Evolutionary conservation across 1,284 basidiomycete species (phyloP), one percentile per base, ranked within the genome.

Genomic region (Xanthoconium separans): DNA sequence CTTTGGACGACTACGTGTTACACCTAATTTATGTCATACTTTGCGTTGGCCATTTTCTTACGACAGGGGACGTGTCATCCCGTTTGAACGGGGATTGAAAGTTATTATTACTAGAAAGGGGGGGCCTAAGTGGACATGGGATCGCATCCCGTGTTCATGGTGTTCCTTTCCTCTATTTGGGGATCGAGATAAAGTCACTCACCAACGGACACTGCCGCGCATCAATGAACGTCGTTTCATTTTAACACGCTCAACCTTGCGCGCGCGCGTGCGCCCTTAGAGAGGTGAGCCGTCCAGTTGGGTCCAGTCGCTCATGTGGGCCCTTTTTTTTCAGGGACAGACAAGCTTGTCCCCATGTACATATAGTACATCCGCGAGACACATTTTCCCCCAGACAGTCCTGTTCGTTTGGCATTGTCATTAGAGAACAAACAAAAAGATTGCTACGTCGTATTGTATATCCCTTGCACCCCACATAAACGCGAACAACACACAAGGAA

Each of bases 371-470:
- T 56, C 43, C n/a, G n/a, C 16, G 24, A 31, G 13, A 1, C n/a
- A 7, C 8, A 9, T 7, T 15, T 39, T 13, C 52, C 62, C 62
- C 62, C 65, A 31, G 65, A 63, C 62, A 63, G 62, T 50, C 65
- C 34, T 18, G 12, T 33, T 47, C 12, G 33, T 22, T 39, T 36
- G 16, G 13, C 31, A 18, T 24, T 24, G 53, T 70, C 67, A 62
- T 71, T 63, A 65, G 49, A 16, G 33, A 47, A 60, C 56, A 46
- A 58, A 57, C 53, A 58, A 46, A n/a, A 59, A 58, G 57, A 46
- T 34, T 34, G 33, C 33, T 34, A 24, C 24, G 56, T 68, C 62
- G 53, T 69, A 70, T 55, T 59, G 65, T 69, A 70, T 62, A 56
- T 61, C 52, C 58, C 55, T 29, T 50, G 50, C 41, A 47, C 47